phyloP scores from a whole-genome alignment of 208 protist genomes.

The Acanthamoeba healyi region DNA sequence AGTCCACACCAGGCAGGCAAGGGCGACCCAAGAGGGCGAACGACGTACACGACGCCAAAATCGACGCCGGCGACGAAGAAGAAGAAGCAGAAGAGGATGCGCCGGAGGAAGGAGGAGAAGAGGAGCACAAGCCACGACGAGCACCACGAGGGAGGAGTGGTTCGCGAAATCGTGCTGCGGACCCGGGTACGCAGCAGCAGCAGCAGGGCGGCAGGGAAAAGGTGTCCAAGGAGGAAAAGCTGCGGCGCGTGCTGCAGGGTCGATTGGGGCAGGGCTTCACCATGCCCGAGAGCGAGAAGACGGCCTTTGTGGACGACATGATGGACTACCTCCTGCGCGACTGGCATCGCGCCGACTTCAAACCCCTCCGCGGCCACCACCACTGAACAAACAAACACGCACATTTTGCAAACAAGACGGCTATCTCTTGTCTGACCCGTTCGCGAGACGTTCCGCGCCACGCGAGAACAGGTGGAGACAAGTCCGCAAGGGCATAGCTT shows the following conservation, averaged over 20 bases:
- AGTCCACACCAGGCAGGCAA: too few species aligned
- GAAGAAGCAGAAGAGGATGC: neutral
- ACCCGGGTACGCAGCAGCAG: neutral
- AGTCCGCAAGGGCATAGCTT: too few species aligned
- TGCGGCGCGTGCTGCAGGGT: slow-evolving; percentile 22
- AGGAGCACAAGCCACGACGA: neutral
- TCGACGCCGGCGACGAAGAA: too few species aligned
- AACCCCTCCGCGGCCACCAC: slow-evolving; percentile 1
- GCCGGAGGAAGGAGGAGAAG: neutral
- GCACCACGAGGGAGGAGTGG: neutral
- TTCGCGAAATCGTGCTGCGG: too few species aligned
- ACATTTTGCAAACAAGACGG: too few species aligned
- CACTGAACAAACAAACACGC: neutral
- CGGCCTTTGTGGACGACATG: slow-evolving; percentile 20
- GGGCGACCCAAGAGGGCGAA: too few species aligned
- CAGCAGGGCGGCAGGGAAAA: neutral
- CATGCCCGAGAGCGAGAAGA: neutral
- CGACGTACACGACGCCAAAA: too few species aligned
- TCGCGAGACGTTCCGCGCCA: too few species aligned
- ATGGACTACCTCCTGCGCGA: slow-evolving; percentile 34
- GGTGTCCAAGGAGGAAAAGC: slow-evolving; percentile 49
- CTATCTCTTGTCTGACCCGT: too few species aligned
- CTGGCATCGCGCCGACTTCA: slow-evolving; percentile 31
- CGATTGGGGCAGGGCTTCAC: neutral
- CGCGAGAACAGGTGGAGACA: too few species aligned